Conservation (phyloP, 1,284 basidiomycete genomes). For the Heliocybe sulcata region DNA sequence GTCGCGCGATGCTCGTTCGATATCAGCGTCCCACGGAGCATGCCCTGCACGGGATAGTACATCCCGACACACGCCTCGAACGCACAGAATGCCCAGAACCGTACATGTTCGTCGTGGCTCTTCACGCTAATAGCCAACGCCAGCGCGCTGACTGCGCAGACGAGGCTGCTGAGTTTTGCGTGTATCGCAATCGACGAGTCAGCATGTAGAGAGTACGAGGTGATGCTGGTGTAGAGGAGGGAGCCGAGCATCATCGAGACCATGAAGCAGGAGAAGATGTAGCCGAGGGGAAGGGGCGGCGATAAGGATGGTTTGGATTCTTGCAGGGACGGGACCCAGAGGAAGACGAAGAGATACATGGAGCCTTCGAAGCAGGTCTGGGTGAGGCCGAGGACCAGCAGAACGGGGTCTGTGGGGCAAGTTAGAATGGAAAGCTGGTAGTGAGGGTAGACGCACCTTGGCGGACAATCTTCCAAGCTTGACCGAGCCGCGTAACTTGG, state of each 20-base stretch:
- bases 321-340: slow-evolving; percentile 72
- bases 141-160: slow-evolving; percentile 53
- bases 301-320: slow-evolving; percentile 35
- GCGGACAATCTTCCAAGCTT: slow-evolving; percentile 53
- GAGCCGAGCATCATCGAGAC: slow-evolving; percentile 75
- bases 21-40: slow-evolving; percentile 61
- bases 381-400: slow-evolving; percentile 62
- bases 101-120: slow-evolving; percentile 35
- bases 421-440: neutral
- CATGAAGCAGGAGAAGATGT: slow-evolving; percentile 77
- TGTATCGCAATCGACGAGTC: slow-evolving; percentile 49
- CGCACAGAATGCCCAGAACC: slow-evolving; percentile 68
- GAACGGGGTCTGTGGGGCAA: slow-evolving; percentile 38
- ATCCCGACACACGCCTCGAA: slow-evolving; percentile 74
- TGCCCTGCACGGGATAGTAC: slow-evolving; percentile 76
- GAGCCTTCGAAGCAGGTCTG: slow-evolving; percentile 77
- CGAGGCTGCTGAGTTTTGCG: slow-evolving; percentile 57
- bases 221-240: slow-evolving; percentile 53
- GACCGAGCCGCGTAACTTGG: slow-evolving; percentile 43
- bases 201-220: slow-evolving; percentile 25
- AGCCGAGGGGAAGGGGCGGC: slow-evolving; percentile 52
- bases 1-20: slow-evolving; percentile 69
- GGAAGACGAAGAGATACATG: slow-evolving; percentile 78
- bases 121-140: slow-evolving; percentile 47
- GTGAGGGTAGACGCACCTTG: slow-evolving; percentile 31